Percentiles rank a stretch among this genome's conserved stretches.
These are phyloP conservation scores for Elsinoe australis DNA, from an alignment of 2,329 filamentous ascomycete species.

Conservation along the genomic window DNA sequence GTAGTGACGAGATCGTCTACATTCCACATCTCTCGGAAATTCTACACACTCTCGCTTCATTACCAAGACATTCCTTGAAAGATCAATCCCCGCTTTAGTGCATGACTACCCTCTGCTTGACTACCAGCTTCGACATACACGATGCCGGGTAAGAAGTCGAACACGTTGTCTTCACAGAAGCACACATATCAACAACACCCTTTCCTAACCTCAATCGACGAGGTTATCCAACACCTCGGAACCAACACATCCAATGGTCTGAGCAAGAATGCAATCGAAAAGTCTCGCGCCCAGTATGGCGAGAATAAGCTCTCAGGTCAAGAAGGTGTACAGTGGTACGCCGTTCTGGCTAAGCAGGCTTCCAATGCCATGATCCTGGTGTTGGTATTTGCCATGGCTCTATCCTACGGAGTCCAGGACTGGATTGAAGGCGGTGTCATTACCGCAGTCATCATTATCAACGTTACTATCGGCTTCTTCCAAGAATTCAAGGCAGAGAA, in stretches of 20 bases:
- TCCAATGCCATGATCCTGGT: slow-evolving; percentile 35
- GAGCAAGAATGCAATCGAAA: slow-evolving; percentile 2
- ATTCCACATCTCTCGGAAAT: slow-evolving; percentile 5
- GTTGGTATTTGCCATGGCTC: slow-evolving; percentile 51
- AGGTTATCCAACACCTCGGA: slow-evolving; percentile 6
- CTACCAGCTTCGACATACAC: slow-evolving; percentile 8
- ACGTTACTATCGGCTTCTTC: slow-evolving; percentile 53
- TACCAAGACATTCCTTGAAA: slow-evolving; percentile 11
- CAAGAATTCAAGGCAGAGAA: slow-evolving; percentile 55
- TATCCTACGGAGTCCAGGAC: slow-evolving; percentile 51
- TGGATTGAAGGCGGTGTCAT: slow-evolving; percentile 56
- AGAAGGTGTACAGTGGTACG: slow-evolving; percentile 27
- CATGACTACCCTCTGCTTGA: not conserved
- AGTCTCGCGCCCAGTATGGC: slow-evolving; percentile 23
- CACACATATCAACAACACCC: slow-evolving; percentile 3
- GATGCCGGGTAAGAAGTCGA: slow-evolving; percentile 11
- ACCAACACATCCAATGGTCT: slow-evolving; percentile 10
- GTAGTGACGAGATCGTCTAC: slow-evolving; percentile 13
- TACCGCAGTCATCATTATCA: slow-evolving; percentile 50
- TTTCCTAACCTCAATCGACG: slow-evolving; percentile 1
- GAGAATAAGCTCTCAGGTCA: slow-evolving; percentile 27
- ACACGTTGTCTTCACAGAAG: not conserved
- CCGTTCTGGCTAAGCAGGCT: slow-evolving; percentile 31
- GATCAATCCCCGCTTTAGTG: not conserved
- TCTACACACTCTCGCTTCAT: slow-evolving; percentile 5